These are phyloP conservation scores for Babesia bovis DNA, from an alignment of 169 alveolate species.

Conservation along the genomic window DNA sequence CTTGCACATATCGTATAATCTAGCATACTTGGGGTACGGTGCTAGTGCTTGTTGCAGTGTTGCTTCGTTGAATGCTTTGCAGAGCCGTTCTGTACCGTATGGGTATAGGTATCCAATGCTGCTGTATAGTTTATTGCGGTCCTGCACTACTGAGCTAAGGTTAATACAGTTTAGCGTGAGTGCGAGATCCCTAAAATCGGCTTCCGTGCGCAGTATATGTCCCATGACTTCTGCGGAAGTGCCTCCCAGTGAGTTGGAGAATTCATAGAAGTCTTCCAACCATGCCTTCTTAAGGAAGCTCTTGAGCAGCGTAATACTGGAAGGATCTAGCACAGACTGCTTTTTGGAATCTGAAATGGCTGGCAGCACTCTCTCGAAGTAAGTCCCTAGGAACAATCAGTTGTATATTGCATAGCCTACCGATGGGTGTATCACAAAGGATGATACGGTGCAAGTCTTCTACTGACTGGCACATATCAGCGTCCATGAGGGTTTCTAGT, in stretches of 20 bases:
- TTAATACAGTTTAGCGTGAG: conserved; percentile 79
- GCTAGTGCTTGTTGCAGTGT: conserved; percentile 88
- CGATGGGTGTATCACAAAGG: conserved; percentile 97
- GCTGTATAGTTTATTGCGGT: conserved; percentile 87
- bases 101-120: conserved; percentile 89
- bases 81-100: conserved; percentile 86
- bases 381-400: conserved; percentile 43
- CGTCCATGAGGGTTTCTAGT: conserved; percentile 90
- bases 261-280: conserved; percentile 93
- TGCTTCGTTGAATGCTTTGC: conserved; percentile 88
- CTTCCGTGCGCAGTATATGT: conserved; percentile 85
- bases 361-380: conserved; percentile 72
- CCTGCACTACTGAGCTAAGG: conserved; percentile 66
- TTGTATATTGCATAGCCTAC: conserved; percentile 51
- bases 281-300: conserved; percentile 92
- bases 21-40: conserved; percentile 83
- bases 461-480: conserved; percentile 92
- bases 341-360: conserved; percentile 58
- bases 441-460: conserved; percentile 94
- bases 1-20: conserved; percentile 86
- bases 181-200: conserved; percentile 83
- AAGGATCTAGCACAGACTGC: conserved; percentile 61
- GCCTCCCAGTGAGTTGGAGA: conserved; percentile 85
- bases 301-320: conserved; percentile 86
- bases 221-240: conserved; percentile 91